Conservation (phyloP, 352 stramenopile genomes). For the Globisporangium paddicum region DNA sequence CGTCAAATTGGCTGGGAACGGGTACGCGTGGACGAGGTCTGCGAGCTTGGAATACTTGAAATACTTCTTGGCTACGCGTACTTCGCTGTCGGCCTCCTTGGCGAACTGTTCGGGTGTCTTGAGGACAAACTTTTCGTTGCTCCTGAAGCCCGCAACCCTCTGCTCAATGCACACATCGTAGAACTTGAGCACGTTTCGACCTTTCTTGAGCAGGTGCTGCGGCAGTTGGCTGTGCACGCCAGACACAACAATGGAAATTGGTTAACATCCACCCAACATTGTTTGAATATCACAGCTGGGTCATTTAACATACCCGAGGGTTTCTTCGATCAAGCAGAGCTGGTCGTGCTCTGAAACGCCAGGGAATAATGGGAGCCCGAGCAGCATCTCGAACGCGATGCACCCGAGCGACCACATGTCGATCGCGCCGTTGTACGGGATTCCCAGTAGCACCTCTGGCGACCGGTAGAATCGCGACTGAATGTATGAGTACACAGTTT, state of each 20-base stretch:
- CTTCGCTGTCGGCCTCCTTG: constrained; percentile 23
- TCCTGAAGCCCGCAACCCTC: background rate
- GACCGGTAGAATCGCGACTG: constrained; percentile 93
- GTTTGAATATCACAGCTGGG: background rate
- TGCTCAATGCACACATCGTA: constrained; percentile 26
- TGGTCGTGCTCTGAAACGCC: constrained; percentile 93
- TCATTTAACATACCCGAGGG: constrained; percentile 43
- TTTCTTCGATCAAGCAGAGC: constrained; percentile 89
- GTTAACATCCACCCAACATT: background rate
- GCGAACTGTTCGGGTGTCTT: constrained; percentile 37
- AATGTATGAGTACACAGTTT: constrained; percentile 94
- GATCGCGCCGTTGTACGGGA: constrained; percentile 48
- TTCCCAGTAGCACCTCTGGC: constrained; percentile 61
- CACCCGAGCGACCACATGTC: constrained; percentile 64
- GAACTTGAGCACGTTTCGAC: constrained; percentile 39
- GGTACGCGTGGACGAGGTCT: constrained; percentile 40
- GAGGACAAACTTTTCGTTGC: constrained; percentile 22
- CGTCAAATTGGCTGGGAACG: constrained; percentile 21
- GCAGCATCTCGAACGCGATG: constrained; percentile 90
- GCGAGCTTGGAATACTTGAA: constrained; percentile 45
- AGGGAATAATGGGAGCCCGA: constrained; percentile 93
- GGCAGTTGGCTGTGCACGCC: constrained; percentile 17
- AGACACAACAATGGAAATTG: background rate
- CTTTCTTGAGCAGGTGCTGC: constrained; percentile 25
- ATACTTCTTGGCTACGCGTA: constrained; percentile 39